Evolutionary conservation across 768 basidiomycete species (phyloP).

Genomic region (Phallus indusiatus): DNA sequence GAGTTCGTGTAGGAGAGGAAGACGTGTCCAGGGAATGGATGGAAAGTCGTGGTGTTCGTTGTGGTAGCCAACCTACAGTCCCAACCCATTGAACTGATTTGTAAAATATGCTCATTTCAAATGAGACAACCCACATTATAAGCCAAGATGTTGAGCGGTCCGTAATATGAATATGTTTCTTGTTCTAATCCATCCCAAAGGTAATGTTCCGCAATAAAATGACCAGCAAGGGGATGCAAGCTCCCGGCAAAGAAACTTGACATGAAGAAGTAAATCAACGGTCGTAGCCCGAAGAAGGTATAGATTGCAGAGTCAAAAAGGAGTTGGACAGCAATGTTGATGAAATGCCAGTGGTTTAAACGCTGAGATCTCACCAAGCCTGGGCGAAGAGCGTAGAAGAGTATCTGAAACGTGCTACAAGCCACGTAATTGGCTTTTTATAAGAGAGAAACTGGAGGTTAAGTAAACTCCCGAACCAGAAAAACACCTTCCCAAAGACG

Average conservation of each 20-base stretch:
- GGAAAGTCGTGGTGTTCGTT: constrained; percentile 99
- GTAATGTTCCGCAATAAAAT: constrained; percentile 98
- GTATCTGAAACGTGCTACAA: constrained; percentile 85
- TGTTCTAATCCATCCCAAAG: constrained; percentile 87
- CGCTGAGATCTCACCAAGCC: constrained; percentile 82
- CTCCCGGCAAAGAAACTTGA: constrained; percentile 96
- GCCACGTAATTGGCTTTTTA: neutral
- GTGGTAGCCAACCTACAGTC: constrained; percentile 83
- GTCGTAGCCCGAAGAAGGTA: constrained; percentile 30
- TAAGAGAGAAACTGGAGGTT: neutral
- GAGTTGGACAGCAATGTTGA: constrained; percentile 66
- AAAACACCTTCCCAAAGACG: constrained; percentile 96
- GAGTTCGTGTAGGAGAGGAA: constrained; percentile 70
- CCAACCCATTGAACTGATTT: neutral
- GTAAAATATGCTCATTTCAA: neutral
- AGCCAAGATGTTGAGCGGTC: constrained; percentile 77
- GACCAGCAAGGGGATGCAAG: constrained; percentile 90
- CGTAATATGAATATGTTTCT: constrained; percentile 97
- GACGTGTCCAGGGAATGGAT: constrained; percentile 88
- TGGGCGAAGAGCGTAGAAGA: constrained; percentile 96
- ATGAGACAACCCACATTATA: constrained; percentile 65
- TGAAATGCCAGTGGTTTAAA: constrained; percentile 73
- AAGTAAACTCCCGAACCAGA: constrained; percentile 54
- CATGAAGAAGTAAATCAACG: constrained; percentile 74
- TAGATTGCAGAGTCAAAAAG: constrained; percentile 64